Evolutionary conservation across 1,139 yeast species (phyloP).

Genomic region (Pneumocystis sp.): DNA sequence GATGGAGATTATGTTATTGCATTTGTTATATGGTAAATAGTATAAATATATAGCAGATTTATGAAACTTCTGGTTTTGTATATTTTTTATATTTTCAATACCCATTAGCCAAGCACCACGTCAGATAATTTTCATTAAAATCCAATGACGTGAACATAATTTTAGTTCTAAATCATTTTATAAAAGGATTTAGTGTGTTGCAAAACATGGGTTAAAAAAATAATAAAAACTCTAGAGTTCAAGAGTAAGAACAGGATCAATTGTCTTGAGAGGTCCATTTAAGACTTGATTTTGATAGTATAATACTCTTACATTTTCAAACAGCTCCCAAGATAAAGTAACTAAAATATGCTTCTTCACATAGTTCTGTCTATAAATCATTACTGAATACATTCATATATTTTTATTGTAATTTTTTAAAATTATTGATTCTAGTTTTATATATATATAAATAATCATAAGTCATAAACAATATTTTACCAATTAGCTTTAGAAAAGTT

Average conservation of each 20-base stretch:
- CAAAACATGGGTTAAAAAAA: not conserved
- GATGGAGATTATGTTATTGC: not conserved
- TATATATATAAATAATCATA: not conserved
- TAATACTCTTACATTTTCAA: not conserved
- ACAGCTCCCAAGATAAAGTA: not conserved
- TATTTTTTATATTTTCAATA: not conserved
- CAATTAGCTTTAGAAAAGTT: not conserved
- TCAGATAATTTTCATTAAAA: not conserved
- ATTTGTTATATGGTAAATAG: not conserved
- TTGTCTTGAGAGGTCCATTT: not conserved
- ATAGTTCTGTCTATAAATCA: not conserved
- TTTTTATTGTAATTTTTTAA: not conserved
- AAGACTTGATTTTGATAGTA: not conserved
- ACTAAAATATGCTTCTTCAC: not conserved
- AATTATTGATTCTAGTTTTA: not conserved
- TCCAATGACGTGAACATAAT: not conserved
- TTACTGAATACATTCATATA: not conserved
- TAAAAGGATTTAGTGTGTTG: not conserved
- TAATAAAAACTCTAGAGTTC: not conserved
- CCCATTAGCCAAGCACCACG: constrained; percentile 1
- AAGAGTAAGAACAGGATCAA: not conserved
- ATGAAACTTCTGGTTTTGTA: not conserved
- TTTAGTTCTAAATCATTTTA: not conserved
- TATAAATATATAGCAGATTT: not conserved
- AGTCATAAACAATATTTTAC: not conserved